A percentile compares a stretch with the other conserved stretches of the same genome.
Evolutionary conservation across 139 green algal genomes (phyloP).

Genomic region (Auxenochlorella pyrenoidosa): DNA sequence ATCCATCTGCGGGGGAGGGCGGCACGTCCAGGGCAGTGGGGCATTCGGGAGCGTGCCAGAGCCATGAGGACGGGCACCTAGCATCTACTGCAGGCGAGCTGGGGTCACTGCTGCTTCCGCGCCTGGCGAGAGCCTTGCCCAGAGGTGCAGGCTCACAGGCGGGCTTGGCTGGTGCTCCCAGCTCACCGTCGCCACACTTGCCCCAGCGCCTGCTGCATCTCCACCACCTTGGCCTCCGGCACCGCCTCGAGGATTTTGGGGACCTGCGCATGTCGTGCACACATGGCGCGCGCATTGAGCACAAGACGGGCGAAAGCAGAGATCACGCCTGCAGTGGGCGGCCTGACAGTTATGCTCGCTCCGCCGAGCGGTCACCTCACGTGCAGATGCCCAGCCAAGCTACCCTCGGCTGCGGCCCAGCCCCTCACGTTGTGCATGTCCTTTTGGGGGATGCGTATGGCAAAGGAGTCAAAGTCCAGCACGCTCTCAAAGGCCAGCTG

Average conservation of each 20-base stretch:
- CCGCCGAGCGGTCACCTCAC: neutral
- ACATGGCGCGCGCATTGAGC: too few relatives aligned
- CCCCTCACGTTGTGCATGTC: neutral
- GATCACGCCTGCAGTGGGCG: neutral
- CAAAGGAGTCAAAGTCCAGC: neutral
- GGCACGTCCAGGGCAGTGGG: neutral
- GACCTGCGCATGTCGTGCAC: neutral
- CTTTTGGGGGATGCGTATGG: neutral
- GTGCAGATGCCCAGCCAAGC: too few relatives aligned
- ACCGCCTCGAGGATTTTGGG: neutral
- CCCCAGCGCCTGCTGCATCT: neutral
- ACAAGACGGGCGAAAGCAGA: too few relatives aligned
- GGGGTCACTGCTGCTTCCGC: too few relatives aligned
- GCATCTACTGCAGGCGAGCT: too few relatives aligned
- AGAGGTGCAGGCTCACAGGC: too few relatives aligned
- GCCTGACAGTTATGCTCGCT: neutral
- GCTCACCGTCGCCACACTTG: constrained; percentile 16
- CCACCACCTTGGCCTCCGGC: neutral
- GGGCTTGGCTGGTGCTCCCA: too few relatives aligned
- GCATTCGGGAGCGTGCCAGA: neutral
- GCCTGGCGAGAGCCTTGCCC: too few relatives aligned
- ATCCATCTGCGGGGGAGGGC: neutral
- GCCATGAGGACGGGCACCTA: too few relatives aligned
- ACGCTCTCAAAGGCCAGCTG: neutral
- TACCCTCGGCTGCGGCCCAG: too few relatives aligned